phyloP scores from a whole-genome alignment of 2,329 filamentous ascomycete genomes.

The Ceratocystiopsis minuta region DNA sequence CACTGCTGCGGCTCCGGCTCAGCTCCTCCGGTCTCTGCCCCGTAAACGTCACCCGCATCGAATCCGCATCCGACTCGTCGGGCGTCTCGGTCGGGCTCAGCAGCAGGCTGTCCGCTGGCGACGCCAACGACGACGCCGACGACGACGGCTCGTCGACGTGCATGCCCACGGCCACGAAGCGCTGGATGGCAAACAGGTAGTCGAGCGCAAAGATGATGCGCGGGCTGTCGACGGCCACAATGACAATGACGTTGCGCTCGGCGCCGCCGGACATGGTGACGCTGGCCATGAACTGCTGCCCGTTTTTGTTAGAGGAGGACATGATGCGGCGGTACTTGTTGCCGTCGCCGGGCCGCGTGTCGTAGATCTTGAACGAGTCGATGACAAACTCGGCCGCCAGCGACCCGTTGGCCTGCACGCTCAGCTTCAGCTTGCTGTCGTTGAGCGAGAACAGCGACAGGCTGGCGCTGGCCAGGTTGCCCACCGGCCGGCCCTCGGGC shows the following conservation, averaged over 20 bases:
- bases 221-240: conserved; percentile 88
- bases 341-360: conserved; percentile 71
- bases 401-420: conserved; percentile 82
- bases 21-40: conserved; percentile 17
- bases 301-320: conserved; percentile 86
- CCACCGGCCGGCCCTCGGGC: conserved; percentile 58
- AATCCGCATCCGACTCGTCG: conserved; percentile 42
- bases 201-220: conserved; percentile 89
- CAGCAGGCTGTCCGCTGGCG: conserved; percentile 30
- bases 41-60: conserved; percentile 29
- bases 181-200: conserved; percentile 79
- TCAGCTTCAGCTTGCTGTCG: conserved; percentile 75
- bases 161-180: conserved; percentile 61
- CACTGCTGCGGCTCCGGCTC: conserved; percentile 9
- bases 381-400: conserved; percentile 87
- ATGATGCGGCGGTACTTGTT: conserved; percentile 98
- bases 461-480: conserved; percentile 58
- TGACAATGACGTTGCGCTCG: conserved; percentile 67
- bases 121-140: conserved; percentile 33
- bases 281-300: conserved; percentile 96
- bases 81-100: conserved; percentile 31
- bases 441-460: conserved; percentile 89
- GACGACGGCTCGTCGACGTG: conserved; percentile 36
- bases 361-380: conserved; percentile 83
- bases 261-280: conserved; percentile 77